Evolutionary conservation across 768 basidiomycete genomes (phyloP), one percentile per base, ranked within the genome.

Genomic region (Mycena vitilis): DNA sequence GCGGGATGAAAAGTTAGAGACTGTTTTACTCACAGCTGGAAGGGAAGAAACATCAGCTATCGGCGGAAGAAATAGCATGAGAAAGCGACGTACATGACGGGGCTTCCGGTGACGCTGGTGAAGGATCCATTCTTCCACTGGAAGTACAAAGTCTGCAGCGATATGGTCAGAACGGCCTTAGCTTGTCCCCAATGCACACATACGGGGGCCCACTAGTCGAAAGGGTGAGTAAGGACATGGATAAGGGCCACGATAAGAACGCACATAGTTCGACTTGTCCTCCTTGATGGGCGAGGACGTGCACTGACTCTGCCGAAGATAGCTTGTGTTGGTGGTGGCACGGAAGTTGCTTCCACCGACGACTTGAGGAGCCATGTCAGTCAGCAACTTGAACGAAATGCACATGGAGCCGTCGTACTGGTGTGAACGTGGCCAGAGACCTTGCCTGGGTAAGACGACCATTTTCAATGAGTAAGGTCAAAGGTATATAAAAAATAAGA

Each of bases 271-370:
- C 22, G 84, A 86, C 70, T 87, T 85, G 76, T 87, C 86, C 76
- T 88, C 77, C 18, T 79, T 78, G 73, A 88, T 87, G 45, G 86
- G 86, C 64, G 84, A 79, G n/a, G 86, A 84, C 2, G 86, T 84
- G 72, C 87, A 88, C 72, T 82, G 69, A 71, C 86, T 87, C 64
- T 83, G 65, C 47, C 83, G 78, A 30, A 88, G 79, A 12, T 61
- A 68, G 15, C 79, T 78, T 1, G 86, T 86, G 70, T 78, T 80
- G 40, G 80, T 80, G 40, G 73, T 72, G 66, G 81, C 73, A 48
- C 84, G 78, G 75, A 88, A 86, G 71, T 86, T 86, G 77, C 85
- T 86, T 5, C 87, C 86, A 37, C 87, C 87, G 60, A 86, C 73
- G 58, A 86, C 86, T 87, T 63, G 8, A n/a, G 22, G 64, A 20